Evolutionary conservation across 371 early-diverging fungal genomes (phyloP), one percentile per base, ranked within the genome.

Genomic region (Lichtheimia ornata): DNA sequence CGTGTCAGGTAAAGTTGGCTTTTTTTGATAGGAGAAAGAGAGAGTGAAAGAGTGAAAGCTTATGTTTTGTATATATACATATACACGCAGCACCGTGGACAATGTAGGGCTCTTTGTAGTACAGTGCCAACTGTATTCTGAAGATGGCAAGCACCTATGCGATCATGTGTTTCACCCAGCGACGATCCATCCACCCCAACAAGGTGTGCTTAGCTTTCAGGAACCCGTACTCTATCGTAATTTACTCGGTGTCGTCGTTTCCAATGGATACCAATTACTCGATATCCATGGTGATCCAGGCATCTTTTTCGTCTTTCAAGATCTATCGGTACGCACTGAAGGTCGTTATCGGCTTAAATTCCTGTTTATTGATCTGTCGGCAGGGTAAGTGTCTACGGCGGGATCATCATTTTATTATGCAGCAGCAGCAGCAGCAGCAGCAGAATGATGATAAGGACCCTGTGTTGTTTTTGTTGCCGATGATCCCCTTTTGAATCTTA

Each of bases 301-400:
- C 50, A 76, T 85, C 45, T 88, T 76, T 53, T 82, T 83, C 52
- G 70, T 81, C 42, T 81, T 81, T 62, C 73, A 72, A 53, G 84
- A 83, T 56, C 45, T 81, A 20, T 70, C 76, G 47, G 72, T 81
- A 13, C 68, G 81, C 50, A 67, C 71, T 4, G 69, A 75, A 53
- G 83, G 83, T 4, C 55, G 50, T 7, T 82, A 66, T 63, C 62
- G 70, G 2, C 60, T 82, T 13, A 77, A 77, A 56, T 80, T 77
- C 61, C 6, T 84, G 1, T 75, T 91, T 35, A 64, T 76, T 9
- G 56, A 81, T 56, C 11, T 35, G 35, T 35, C 35, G 35, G 35
- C 35, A 35, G 35, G 35, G 35, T 35, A 35, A 35, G 35, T 35
- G 35, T 35, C 11, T 6, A 35, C 9, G 35, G 35, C 35, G 35